Conservation (phyloP, 768 basidiomycete genomes). For the Tricholoma saponaceum region DNA sequence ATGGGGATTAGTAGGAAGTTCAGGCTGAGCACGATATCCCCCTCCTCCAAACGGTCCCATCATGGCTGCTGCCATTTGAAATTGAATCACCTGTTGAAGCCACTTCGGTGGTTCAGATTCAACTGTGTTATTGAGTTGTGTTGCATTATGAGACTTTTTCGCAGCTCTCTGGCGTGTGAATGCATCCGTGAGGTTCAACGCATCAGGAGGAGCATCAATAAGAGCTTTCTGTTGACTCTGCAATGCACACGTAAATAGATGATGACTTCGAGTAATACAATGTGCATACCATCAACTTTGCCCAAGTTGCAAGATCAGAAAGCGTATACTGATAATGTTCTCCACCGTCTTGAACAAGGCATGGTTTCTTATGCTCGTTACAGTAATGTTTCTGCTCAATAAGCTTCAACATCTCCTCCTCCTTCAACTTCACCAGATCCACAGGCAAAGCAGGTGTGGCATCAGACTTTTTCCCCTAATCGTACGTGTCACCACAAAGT, state of each 20-base stretch:
- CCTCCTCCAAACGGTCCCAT: too few relatives aligned
- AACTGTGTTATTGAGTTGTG: too few relatives aligned
- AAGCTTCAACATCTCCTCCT: conserved; percentile 1
- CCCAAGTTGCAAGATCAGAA: conserved; percentile 3
- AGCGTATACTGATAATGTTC: neutral
- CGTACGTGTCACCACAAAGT: neutral
- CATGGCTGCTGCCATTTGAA: too few relatives aligned
- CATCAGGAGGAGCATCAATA: conserved; percentile 1
- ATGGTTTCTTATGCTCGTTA: too few relatives aligned
- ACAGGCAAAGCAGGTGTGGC: neutral
- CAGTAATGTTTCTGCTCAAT: conserved; percentile 7
- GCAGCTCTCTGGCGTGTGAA: neutral
- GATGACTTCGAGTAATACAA: neutral
- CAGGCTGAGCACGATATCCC: too few relatives aligned
- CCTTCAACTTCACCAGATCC: neutral
- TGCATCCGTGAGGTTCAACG: conserved; percentile 4
- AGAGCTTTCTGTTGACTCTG: neutral
- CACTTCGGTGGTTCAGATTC: too few relatives aligned
- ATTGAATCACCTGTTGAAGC: too few relatives aligned
- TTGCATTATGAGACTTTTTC: neutral
- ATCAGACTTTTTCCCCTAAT: neutral
- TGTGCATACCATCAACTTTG: neutral
- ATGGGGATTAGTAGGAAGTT: neutral
- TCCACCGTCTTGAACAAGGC: conserved; percentile 1
- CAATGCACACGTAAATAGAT: neutral